Evolutionary conservation across 2,329 filamentous ascomycete genomes (phyloP).

Genomic region (Eurotiales sp.): DNA sequence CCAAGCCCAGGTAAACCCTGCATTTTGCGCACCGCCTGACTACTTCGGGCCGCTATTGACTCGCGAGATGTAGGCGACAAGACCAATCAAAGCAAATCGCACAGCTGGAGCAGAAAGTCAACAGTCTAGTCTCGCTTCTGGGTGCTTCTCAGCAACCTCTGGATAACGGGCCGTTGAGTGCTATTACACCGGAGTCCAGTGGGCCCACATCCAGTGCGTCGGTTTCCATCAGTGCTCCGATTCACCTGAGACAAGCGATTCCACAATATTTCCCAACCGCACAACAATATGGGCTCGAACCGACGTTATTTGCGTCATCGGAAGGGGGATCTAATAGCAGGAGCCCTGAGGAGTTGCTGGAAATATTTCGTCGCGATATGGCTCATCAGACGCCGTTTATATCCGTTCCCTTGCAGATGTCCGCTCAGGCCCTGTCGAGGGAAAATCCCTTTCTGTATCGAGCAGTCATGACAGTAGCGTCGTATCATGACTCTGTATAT

Average conservation of each 20-base stretch:
- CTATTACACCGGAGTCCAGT: constrained; percentile 6
- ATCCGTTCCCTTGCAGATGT: constrained; percentile 8
- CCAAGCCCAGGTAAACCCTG: constrained; percentile 10
- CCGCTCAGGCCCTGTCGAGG: constrained; percentile 1
- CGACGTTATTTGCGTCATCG: neutral
- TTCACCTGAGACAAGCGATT: constrained; percentile 2
- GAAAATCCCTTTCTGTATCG: constrained; percentile 8
- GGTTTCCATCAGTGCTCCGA: constrained; percentile 1
- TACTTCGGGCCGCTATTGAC: constrained; percentile 3
- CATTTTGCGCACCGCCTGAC: neutral
- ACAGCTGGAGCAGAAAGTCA: constrained; percentile 10
- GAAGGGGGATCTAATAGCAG: constrained; percentile 2
- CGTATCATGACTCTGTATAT: constrained; percentile 9
- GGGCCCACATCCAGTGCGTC: constrained; percentile 5
- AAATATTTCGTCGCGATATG: constrained; percentile 6
- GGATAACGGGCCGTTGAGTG: constrained; percentile 3
- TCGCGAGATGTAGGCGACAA: constrained; percentile 9
- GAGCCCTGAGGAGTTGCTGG: constrained; percentile 4
- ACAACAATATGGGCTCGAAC: constrained; percentile 7
- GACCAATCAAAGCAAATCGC: constrained; percentile 9
- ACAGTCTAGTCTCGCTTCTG: constrained; percentile 10
- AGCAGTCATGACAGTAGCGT: constrained; percentile 8
- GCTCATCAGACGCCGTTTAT: constrained; percentile 8
- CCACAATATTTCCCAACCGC: constrained; percentile 4
- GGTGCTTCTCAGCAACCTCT: constrained; percentile 5